These are phyloP conservation scores for Zychaea mexicana DNA, from an alignment of 371 early-diverging fungal species.

Conservation along the genomic window DNA sequence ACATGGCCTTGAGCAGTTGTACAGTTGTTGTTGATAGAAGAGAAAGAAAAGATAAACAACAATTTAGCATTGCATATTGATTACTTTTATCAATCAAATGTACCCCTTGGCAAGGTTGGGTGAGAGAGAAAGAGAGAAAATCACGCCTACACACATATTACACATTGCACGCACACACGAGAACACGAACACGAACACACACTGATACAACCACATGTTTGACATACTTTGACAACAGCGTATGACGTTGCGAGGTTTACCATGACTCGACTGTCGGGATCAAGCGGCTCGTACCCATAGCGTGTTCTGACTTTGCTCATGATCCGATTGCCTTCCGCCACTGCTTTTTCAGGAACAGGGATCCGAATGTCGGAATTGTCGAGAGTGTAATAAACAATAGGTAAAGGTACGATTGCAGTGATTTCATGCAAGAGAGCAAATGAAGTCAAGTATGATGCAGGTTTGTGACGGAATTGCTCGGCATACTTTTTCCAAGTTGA, in stretches of 20 bases:
- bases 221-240: conserved; percentile 75
- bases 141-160: no score
- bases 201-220: no score
- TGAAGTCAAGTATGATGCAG: conserved; percentile 78
- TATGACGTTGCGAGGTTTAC: conserved; percentile 81
- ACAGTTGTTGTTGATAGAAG: background rate
- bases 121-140: no score
- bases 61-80: no score
- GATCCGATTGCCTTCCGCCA: conserved; percentile 72
- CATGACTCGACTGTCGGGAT: conserved; percentile 57
- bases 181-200: no score
- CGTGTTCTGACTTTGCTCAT: conserved; percentile 57
- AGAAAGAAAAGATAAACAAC: no score
- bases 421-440: conserved; percentile 89
- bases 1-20: conserved; percentile 33
- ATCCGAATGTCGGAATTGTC: conserved; percentile 53
- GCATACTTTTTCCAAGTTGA: conserved; percentile 54
- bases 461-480: conserved; percentile 69
- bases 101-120: no score
- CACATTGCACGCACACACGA: no score
- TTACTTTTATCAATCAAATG: no score
- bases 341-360: conserved; percentile 62
- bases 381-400: conserved; percentile 72
- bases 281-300: conserved; percentile 56
- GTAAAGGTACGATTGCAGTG: conserved; percentile 85